These are phyloP conservation scores for Pseudisothecium myosuroides DNA, from an alignment of 225 moss, liverwort and hornwort species.

Conservation along the genomic window DNA sequence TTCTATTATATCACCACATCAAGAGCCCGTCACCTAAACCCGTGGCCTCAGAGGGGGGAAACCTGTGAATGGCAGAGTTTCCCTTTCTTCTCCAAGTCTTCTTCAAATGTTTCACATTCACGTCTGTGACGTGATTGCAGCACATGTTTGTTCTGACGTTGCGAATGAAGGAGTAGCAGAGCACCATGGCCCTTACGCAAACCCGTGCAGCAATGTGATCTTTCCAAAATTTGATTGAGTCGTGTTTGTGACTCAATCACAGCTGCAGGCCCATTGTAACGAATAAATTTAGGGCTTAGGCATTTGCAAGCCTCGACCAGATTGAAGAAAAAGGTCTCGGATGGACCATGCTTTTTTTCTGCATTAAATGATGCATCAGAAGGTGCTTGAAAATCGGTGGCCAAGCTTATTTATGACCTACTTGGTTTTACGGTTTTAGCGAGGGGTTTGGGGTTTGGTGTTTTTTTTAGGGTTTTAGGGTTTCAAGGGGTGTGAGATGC, in stretches of 20 bases:
- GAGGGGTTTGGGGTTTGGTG: too few relatives aligned
- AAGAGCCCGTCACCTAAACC: not conserved
- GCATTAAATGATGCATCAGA: not conserved
- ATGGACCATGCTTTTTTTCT: not conserved
- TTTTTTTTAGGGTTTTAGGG: conserved; percentile 9
- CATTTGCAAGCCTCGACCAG: not conserved
- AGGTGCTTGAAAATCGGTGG: not conserved
- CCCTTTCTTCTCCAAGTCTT: not conserved
- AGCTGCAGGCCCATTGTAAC: not conserved
- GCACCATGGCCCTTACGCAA: not conserved
- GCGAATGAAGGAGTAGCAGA: not conserved
- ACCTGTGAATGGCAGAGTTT: not conserved
- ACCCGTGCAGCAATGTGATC: not conserved
- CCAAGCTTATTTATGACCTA: not conserved
- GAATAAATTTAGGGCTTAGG: not conserved
- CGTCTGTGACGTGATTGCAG: not conserved
- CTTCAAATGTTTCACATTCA: not conserved
- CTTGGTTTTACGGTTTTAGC: not conserved
- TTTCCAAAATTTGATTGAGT: not conserved
- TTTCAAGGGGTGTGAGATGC: not conserved
- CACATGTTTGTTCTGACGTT: too few relatives aligned
- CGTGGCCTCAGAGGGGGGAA: not conserved
- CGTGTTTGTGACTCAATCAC: not conserved
- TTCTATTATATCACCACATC: not conserved
- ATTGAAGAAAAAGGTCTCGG: not conserved